phyloP scores from a whole-genome alignment of 1,139 yeast species.

The Saccharomyces hybrid region DNA sequence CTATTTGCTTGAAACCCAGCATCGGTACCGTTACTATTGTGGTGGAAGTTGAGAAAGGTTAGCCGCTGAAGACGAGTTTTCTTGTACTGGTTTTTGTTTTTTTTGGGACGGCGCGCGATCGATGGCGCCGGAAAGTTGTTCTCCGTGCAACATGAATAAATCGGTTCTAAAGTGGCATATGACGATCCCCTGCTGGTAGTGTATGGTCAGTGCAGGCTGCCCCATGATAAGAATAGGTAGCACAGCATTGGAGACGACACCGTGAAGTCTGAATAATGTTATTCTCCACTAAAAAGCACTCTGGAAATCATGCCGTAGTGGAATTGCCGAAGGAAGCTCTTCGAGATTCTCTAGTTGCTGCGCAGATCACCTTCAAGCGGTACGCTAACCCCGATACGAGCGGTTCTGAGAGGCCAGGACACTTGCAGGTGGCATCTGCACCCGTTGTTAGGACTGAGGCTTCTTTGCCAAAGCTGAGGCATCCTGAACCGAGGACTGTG shows the following conservation, averaged over 20 bases:
- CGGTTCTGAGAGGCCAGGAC: neutral
- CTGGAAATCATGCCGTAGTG: constrained; percentile 3
- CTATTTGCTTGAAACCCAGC: no score
- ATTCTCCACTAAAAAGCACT: constrained; percentile 7
- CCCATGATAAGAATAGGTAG: no score
- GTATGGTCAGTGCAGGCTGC: no score
- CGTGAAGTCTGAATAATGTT: constrained; percentile 2
- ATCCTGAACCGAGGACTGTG: neutral
- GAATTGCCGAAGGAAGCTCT: constrained; percentile 9
- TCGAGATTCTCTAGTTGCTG: constrained; percentile 20
- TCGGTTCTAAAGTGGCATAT: neutral
- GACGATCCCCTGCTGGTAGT: no score
- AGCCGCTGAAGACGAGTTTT: neutral
- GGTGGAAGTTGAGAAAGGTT: neutral
- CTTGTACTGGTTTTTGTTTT: neutral
- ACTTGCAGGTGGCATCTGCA: neutral
- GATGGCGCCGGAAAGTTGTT: neutral
- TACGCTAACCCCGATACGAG: constrained; percentile 6
- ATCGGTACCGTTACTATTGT: no score
- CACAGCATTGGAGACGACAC: no score
- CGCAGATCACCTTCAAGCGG: constrained; percentile 22
- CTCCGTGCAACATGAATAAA: neutral
- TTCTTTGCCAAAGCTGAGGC: neutral
- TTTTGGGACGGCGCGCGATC: neutral
- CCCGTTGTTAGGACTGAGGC: neutral